Base-by-base conservation (phyloP, 179 eudicot species). In the Silene noctiflora region DNA sequence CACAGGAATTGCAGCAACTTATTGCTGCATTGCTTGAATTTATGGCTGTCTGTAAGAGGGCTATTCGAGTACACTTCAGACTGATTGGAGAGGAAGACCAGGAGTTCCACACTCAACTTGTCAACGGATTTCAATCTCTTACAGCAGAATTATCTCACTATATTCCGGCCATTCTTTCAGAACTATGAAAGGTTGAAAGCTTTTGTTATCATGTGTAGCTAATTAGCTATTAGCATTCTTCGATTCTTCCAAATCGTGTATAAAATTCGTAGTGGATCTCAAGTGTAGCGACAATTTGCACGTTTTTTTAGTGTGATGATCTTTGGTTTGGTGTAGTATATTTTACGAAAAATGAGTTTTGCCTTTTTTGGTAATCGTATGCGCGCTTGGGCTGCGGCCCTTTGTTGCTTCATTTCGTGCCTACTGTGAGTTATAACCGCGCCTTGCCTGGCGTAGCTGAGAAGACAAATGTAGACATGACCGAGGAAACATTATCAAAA, bases 41-140 rank as follows among this genome's bases (percentile, higher is more conserved):
- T 78, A 96, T 96, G 99, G 99, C 99, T 17, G 99, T 96, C 21
- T 96, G 99, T 80, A 96, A 96, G 77, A 89, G 99, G 75, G 99
- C 99, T n/a, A 93, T 96, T 62, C 81, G 99, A 63, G 99, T 96
- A 69, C 99, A 96, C 80, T 96, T 93, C 72, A 90, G 99, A 78
- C 81, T 96, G 63, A 96, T 96, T 65, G 99, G 99, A 75, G 99
- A 96, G 67, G 99, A 96, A 79, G 99, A 96, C 79, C 98, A 96
- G 78, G 99, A 96, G 67, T 96, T 96, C 75, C 99, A 96, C 80
- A 88, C 99, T 16, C 99, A 96, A 76, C 94, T 96, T 51, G 99
- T 96, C 56, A 96, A 96, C 59, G 99, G 99, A 46, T 96, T 96
- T 73, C 99, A 96, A 81, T 93, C 99, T 2, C 94, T 96, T 46